These are phyloP conservation scores for Endoconidiophora polonica DNA, from an alignment of 2,329 filamentous ascomycete species.

Conservation along the genomic window DNA sequence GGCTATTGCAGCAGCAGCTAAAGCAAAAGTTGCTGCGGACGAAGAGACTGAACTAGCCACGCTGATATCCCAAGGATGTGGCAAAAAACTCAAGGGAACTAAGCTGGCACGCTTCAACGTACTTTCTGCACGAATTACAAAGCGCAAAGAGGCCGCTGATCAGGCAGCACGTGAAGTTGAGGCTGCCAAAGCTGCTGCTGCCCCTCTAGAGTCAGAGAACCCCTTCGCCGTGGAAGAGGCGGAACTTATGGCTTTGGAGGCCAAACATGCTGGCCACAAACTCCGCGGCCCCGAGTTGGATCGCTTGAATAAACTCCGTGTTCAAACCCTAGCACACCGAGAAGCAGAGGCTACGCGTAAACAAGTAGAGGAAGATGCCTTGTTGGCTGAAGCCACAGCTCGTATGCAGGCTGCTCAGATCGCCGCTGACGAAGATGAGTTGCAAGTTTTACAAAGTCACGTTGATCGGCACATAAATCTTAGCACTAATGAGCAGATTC, in stretches of 20 bases:
- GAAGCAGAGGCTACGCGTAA: slow-evolving; percentile 3
- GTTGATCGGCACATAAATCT: slow-evolving; percentile 1
- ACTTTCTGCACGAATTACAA: neutral
- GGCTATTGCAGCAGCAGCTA: neutral
- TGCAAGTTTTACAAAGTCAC: neutral
- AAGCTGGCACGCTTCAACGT: neutral
- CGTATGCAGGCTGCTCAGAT: slow-evolving; percentile 19
- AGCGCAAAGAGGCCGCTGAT: neutral
- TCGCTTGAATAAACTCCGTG: slow-evolving; percentile 10
- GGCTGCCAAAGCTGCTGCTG: neutral
- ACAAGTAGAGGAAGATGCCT: slow-evolving; percentile 4
- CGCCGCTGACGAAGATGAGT: slow-evolving; percentile 12
- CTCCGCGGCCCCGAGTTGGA: slow-evolving; percentile 7
- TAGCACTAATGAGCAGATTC: neutral
- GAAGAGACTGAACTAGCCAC: slow-evolving; percentile 5
- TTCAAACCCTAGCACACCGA: slow-evolving; percentile 2
- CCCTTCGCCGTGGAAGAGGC: slow-evolving; percentile 30
- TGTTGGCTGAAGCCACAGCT: slow-evolving; percentile 2
- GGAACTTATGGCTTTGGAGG: slow-evolving; percentile 34
- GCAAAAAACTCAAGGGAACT: neutral
- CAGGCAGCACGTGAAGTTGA: neutral
- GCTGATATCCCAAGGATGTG: neutral
- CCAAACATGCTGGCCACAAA: slow-evolving; percentile 22
- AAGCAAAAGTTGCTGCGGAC: neutral
- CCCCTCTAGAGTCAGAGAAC: neutral